Conservation (phyloP, 208 protist species). For the Leishmania tropica region DNA sequence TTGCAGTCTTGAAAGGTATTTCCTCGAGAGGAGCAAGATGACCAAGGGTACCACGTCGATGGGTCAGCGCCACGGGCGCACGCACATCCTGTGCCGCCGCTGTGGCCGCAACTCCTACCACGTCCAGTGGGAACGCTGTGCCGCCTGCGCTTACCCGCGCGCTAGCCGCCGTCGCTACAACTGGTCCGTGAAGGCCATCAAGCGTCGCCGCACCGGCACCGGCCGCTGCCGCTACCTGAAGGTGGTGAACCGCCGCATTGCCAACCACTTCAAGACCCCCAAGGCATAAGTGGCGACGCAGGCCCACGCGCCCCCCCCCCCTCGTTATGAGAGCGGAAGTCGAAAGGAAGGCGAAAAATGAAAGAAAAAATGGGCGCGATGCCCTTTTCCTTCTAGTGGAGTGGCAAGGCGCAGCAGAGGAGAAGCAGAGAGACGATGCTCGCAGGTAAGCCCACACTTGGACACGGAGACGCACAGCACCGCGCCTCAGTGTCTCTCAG, state of each 20-base stretch:
- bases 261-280: slow-evolving; percentile 97
- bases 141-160: slow-evolving; percentile 98
- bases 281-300: slow-evolving; percentile 61
- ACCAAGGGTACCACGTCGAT: slow-evolving; percentile 88
- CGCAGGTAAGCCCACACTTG: background rate
- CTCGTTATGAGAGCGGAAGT: background rate
- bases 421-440: background rate
- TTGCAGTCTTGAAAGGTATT: slow-evolving; percentile 3
- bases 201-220: slow-evolving; percentile 98
- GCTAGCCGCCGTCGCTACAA: slow-evolving; percentile 96
- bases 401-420: background rate
- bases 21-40: slow-evolving; percentile 36
- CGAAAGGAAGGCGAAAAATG: background rate
- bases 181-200: slow-evolving; percentile 98
- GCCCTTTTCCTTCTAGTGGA: background rate
- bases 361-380: background rate
- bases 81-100: slow-evolving; percentile 98
- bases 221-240: slow-evolving; percentile 98
- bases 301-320: background rate
- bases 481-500: background rate
- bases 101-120: slow-evolving; percentile 98
- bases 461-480: background rate
- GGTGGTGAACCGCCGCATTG: slow-evolving; percentile 95
- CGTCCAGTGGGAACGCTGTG: slow-evolving; percentile 98
- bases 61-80: slow-evolving; percentile 88